Percentiles rank a stretch among this genome's conserved stretches.
Evolutionary conservation across 2,329 filamentous ascomycete genomes (phyloP).

Genomic region (Aspergillus terreus): DNA sequence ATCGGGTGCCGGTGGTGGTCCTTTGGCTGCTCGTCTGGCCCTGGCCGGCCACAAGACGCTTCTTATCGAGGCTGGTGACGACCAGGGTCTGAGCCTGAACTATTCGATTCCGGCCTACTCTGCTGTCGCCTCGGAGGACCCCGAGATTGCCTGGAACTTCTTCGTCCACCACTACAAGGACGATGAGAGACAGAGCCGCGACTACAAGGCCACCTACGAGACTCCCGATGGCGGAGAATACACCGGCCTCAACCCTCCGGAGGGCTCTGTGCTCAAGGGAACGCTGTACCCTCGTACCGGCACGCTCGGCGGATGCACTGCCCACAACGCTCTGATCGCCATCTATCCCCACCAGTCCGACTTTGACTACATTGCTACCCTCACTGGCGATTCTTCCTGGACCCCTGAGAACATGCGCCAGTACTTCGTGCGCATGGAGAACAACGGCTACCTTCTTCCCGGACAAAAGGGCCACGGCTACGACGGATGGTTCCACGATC

Average conservation of each 20-base stretch:
- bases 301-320: constrained; percentile 56
- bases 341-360: constrained; percentile 58
- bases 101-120: constrained; percentile 28
- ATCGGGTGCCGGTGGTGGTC: constrained; percentile 35
- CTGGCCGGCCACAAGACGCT: constrained; percentile 33
- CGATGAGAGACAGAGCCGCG: constrained; percentile 23
- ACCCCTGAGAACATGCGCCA: constrained; percentile 54
- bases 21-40: constrained; percentile 34
- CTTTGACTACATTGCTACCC: constrained; percentile 53
- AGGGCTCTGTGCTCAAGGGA: constrained; percentile 50
- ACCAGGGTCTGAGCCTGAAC: constrained; percentile 29
- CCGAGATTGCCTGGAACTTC: constrained; percentile 30
- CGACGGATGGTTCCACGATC: constrained; percentile 23
- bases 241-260: constrained; percentile 52
- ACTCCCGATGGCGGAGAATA: constrained; percentile 49
- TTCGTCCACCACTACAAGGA: constrained; percentile 35
- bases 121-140: constrained; percentile 27
- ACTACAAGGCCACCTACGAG: constrained; percentile 39
- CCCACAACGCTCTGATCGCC: constrained; percentile 60
- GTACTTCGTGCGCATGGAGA: constrained; percentile 54
- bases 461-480: constrained; percentile 43
- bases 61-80: constrained; percentile 37
- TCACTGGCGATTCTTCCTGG: constrained; percentile 62
- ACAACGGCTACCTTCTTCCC: constrained; percentile 48
- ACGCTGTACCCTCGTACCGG: constrained; percentile 57